A percentile compares a stretch with the other conserved stretches of the same genome.
phyloP scores from a whole-genome alignment of 768 basidiomycete species.

The Serendipita sp. region DNA sequence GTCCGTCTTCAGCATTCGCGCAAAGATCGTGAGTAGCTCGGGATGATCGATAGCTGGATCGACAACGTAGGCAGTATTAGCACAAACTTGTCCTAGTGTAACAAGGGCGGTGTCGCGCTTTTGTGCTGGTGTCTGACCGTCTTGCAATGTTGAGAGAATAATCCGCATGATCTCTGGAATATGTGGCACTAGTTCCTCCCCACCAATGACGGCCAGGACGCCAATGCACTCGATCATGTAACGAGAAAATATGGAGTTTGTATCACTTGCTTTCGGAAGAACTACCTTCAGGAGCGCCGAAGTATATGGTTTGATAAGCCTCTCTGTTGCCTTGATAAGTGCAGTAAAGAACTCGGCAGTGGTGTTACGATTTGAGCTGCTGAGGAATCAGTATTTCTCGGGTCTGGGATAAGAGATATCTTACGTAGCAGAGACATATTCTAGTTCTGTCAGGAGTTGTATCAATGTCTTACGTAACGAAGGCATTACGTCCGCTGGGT shows the following conservation, averaged over 20 bases:
- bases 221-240: constrained; percentile 90
- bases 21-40: constrained; percentile 70
- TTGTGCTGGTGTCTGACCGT: constrained; percentile 47
- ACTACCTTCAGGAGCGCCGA: constrained; percentile 88
- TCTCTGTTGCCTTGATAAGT: constrained; percentile 80
- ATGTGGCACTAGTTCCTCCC: constrained; percentile 73
- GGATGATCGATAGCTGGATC: constrained; percentile 83
- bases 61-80: constrained; percentile 91
- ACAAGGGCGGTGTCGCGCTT: constrained; percentile 91
- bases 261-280: constrained; percentile 74
- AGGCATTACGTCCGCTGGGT: constrained; percentile 98
- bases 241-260: constrained; percentile 75
- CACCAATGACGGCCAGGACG: constrained; percentile 82
- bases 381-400: neutral
- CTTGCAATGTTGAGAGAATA: constrained; percentile 77
- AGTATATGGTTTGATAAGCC: constrained; percentile 90
- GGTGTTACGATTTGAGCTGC: constrained; percentile 57
- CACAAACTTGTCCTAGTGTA: constrained; percentile 89
- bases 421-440: constrained; percentile 80
- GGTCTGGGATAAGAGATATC: constrained; percentile 21
- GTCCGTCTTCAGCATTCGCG: constrained; percentile 75
- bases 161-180: constrained; percentile 81
- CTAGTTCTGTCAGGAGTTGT: constrained; percentile 88
- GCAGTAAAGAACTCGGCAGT: constrained; percentile 74
- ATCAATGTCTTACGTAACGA: constrained; percentile 89